A percentile compares a stretch with the other conserved stretches of the same genome.
Evolutionary conservation across 345 rosid species (phyloP).

Genomic region (Nephelium lappaceum): DNA sequence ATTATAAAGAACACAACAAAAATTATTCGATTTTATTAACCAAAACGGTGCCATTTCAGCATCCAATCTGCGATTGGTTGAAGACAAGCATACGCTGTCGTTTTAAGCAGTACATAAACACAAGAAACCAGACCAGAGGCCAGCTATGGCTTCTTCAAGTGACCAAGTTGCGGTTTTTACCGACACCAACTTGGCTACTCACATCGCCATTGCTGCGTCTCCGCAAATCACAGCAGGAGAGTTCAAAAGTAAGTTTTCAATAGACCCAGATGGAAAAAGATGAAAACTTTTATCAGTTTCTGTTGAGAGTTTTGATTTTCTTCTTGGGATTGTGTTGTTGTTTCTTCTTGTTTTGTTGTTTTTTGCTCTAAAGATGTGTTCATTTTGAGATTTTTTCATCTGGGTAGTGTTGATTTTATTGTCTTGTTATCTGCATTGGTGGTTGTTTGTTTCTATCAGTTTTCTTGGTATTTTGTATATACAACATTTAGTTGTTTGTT

Average conservation of each 20-base stretch:
- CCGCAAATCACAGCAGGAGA: constrained; percentile 45
- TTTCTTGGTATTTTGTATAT: not conserved
- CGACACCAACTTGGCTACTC: constrained; percentile 63
- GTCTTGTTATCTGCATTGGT: not conserved
- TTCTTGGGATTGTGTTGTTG: not conserved
- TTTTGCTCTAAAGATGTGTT: not conserved
- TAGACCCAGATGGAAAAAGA: not conserved
- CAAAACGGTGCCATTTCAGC: no score
- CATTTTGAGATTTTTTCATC: not conserved
- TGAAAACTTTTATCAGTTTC: not conserved
- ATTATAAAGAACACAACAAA: no score
- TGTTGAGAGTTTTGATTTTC: not conserved
- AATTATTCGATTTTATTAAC: no score
- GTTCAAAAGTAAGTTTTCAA: constrained; percentile 49
- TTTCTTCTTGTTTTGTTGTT: not conserved
- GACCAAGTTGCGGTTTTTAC: constrained; percentile 52
- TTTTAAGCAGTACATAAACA: no score
- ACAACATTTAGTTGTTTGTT: not conserved
- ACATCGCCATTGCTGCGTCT: constrained; percentile 53
- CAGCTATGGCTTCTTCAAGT: constrained; percentile 11
- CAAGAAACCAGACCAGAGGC: no score
- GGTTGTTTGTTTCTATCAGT: not conserved
- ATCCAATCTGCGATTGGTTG: no score
- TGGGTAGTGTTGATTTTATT: not conserved
- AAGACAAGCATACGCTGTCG: no score